Evolutionary conservation across 169 alveolate genomes (phyloP).

Genomic region (Eimeria necatrix): DNA sequence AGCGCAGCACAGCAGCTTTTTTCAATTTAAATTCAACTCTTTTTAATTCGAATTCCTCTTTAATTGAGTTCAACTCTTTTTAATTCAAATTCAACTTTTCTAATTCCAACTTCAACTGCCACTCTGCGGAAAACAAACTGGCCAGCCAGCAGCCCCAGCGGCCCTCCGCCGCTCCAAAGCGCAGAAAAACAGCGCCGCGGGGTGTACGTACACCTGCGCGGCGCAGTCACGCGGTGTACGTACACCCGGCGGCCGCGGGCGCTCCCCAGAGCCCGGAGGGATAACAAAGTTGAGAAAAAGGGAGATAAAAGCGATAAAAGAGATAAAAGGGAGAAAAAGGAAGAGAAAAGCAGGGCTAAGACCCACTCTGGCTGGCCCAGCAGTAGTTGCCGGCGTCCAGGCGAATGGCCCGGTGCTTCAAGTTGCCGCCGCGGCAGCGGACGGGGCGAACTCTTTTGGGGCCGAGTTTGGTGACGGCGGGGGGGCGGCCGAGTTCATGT

Average conservation of each 20-base stretch:
- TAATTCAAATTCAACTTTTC: no score
- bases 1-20: neutral
- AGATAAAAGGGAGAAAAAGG: neutral
- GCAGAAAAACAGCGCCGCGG: no score
- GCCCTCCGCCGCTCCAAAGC: no score
- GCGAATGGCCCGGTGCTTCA: slow-evolving; percentile 96
- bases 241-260: no score
- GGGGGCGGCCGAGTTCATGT: slow-evolving; percentile 99
- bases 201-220: no score
- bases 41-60: no score
- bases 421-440: slow-evolving; percentile 98
- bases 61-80: no score
- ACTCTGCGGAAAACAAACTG: no score
- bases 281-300: neutral
- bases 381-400: slow-evolving; percentile 98
- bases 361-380: slow-evolving; percentile 97
- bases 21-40: neutral
- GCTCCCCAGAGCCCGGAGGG: neutral
- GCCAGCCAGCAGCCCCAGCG: no score
- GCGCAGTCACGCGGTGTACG: no score
- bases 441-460: slow-evolving; percentile 95
- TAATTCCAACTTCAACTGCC: no score
- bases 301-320: neutral
- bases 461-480: slow-evolving; percentile 98
- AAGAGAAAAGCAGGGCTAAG: neutral